Evolutionary conservation across 164 flowering plant genomes (phyloP), one percentile per base, ranked within the genome.

Genomic region (Macadamia tetraphylla): DNA sequence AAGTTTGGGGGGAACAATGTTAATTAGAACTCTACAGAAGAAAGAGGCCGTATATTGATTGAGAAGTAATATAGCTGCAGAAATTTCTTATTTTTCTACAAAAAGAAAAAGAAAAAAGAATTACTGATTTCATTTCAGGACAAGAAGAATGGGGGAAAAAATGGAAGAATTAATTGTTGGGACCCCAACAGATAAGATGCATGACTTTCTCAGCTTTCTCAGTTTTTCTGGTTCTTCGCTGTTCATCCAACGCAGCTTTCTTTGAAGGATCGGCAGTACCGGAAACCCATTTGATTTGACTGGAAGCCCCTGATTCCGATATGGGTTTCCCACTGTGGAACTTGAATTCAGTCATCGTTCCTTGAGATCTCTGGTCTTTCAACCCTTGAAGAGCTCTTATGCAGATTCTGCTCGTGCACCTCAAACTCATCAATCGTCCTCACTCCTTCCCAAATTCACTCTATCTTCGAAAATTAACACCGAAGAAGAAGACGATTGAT

Each of bases 161-260:
- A 11, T 8, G 13, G 7, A 46, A 46, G 51, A 11, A 46, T 9
- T 46, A 46, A 46, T 46, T 3, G 51, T 46, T 15, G 18, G 57
- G 57, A 12, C 57, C 18, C 57, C 57, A 53, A 14, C 57, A 53
- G 17, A 53, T 53, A 17, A 53, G 57, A 53, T 53, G n/a, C 57
- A 53, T 53, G 57, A 53, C 57, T 53, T 15, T 53, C 57, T 53
- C 57, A 53, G n/a, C 57, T n/a, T 53, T 53, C 18, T 53, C 57
- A 53, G 57, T n/a, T 53, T 53, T 14, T 17, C 57, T 53, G 3
- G 57, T n/a, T 14, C 17, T 14, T 14, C 2, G 18, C 15, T 14
- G 3, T 4, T 53, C 57, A 15, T 53, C 57, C 1, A 14, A 12
- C 1, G 17, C 6, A 17, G 4, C 18, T 14, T 53, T 53, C 17